These are phyloP conservation scores for Penicillium dipodomyicola DNA, from an alignment of 495 filamentous ascomycete species.

Conservation along the genomic window DNA sequence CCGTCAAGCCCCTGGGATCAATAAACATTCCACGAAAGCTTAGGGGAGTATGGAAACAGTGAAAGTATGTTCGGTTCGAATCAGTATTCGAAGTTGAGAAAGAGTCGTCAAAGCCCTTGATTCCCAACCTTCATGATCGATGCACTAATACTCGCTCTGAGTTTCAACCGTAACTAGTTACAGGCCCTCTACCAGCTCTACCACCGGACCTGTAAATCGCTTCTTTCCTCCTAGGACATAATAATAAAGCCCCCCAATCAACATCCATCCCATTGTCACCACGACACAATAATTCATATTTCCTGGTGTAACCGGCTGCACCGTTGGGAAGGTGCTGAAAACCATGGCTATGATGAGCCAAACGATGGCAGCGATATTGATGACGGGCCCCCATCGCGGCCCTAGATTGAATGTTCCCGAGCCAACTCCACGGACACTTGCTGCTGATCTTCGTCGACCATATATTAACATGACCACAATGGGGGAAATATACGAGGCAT, in stretches of 20 bases:
- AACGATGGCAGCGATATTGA: constrained; percentile 19
- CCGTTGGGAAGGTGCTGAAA: constrained; percentile 26
- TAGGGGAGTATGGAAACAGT: no score
- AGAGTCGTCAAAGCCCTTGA: no score
- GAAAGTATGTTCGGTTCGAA: no score
- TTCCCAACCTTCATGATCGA: no score
- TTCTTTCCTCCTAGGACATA: constrained; percentile 20
- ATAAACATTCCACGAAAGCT: no score
- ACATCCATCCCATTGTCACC: constrained; percentile 25
- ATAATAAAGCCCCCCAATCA: constrained; percentile 23
- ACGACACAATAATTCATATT: constrained; percentile 30
- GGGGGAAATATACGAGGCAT: constrained; percentile 37
- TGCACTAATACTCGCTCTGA: no score
- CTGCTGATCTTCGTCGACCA: constrained; percentile 10
- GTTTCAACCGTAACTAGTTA: neutral
- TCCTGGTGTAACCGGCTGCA: constrained; percentile 22
- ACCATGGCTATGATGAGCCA: constrained; percentile 26
- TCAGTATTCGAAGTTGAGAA: no score
- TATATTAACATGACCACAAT: constrained; percentile 26
- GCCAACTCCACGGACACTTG: constrained; percentile 11
- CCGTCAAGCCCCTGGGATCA: no score
- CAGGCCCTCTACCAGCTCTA: constrained; percentile 21
- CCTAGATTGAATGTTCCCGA: constrained; percentile 18
- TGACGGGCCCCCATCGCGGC: constrained; percentile 16
- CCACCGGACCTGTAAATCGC: constrained; percentile 20